Conservation (phyloP, 495 filamentous ascomycete genomes). For the Neurospora discreta region DNA sequence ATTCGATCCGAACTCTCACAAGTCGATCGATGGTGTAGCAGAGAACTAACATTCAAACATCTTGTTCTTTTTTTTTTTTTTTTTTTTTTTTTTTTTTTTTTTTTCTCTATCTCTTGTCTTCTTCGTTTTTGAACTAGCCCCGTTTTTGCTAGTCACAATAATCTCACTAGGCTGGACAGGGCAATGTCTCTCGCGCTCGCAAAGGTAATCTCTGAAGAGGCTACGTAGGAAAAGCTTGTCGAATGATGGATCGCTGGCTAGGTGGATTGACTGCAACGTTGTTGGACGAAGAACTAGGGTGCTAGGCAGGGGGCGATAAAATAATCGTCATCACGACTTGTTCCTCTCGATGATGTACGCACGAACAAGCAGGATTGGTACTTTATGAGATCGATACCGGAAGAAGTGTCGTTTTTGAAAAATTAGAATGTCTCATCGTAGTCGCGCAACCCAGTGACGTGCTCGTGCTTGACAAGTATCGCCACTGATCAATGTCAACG, state of each 20-base stretch:
- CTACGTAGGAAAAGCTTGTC: background rate
- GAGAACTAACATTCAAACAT: background rate
- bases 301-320: background rate
- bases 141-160: background rate
- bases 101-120: background rate
- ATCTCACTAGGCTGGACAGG: background rate
- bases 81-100: background rate
- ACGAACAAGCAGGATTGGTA: background rate
- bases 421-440: background rate
- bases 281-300: background rate
- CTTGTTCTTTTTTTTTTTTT: background rate
- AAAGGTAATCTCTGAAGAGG: background rate
- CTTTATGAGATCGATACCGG: background rate
- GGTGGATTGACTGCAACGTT: background rate
- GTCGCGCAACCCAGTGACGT: background rate
- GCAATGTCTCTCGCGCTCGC: background rate
- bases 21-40: background rate
- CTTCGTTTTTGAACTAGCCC: background rate
- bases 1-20: background rate
- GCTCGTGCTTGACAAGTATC: background rate
- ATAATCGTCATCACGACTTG: background rate
- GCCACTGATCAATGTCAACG: background rate
- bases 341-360: background rate
- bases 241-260: background rate
- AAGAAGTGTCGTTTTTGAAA: background rate